Evolutionary conservation across 192 early-diverging fungal species (phyloP).

Genomic region (Mortierella antarctica): DNA sequence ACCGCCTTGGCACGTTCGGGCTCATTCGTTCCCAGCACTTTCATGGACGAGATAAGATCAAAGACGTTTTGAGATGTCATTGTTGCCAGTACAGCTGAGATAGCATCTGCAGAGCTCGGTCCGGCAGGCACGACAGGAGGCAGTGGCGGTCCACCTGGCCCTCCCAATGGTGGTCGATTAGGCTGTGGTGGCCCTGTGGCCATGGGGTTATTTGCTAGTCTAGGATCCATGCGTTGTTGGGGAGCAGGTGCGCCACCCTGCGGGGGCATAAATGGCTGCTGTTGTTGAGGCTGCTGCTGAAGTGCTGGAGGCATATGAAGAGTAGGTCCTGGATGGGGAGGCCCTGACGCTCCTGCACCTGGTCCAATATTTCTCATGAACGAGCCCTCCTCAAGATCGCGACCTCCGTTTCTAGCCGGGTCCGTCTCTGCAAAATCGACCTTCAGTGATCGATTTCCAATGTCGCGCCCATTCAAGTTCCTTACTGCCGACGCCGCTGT

Average conservation of each 20-base stretch:
- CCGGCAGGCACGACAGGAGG: slow-evolving; percentile 11
- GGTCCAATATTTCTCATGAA: slow-evolving; percentile 37
- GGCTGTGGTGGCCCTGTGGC: slow-evolving; percentile 3
- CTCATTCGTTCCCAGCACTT: slow-evolving; percentile 53
- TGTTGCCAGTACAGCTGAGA: slow-evolving; percentile 41
- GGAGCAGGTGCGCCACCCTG: slow-evolving; percentile 11
- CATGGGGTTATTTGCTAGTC: slow-evolving; percentile 14
- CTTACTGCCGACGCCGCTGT: slow-evolving; percentile 96
- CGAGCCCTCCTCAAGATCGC: slow-evolving; percentile 23
- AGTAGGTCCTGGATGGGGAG: slow-evolving; percentile 12
- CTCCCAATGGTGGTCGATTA: slow-evolving; percentile 11
- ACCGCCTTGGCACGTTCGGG: slow-evolving; percentile 77
- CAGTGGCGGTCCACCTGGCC: slow-evolving; percentile 14
- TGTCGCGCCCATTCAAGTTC: slow-evolving; percentile 90
- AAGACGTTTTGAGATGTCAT: slow-evolving; percentile 49
- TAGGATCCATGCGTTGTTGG: slow-evolving; percentile 23
- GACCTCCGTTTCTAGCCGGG: slow-evolving; percentile 48
- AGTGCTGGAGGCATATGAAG: slow-evolving; percentile 10
- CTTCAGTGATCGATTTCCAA: slow-evolving; percentile 87
- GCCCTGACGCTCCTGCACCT: slow-evolving; percentile 13
- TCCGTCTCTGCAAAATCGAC: slow-evolving; percentile 95
- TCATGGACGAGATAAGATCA: slow-evolving; percentile 42
- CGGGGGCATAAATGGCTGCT: slow-evolving; percentile 22
- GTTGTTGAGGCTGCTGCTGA: slow-evolving; percentile 44
- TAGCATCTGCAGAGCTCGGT: slow-evolving; percentile 32